Percentiles rank a stretch among this genome's conserved stretches.
Conservation (phyloP, 352 stramenopile species). For the Phytophthora pini region DNA sequence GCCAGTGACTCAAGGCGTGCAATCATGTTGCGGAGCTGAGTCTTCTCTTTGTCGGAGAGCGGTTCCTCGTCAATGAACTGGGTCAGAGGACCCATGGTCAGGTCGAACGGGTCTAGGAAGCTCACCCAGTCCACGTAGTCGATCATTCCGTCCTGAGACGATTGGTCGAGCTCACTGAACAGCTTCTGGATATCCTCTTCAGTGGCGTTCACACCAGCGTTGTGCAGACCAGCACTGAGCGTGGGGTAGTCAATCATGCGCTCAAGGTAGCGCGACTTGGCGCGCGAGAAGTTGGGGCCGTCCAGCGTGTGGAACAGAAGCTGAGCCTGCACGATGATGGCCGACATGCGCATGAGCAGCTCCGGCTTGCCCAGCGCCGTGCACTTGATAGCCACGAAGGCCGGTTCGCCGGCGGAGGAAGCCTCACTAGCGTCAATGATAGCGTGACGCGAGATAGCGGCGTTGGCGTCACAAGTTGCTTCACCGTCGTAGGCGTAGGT, state of each 20-base stretch:
- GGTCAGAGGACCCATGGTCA: conserved; percentile 89
- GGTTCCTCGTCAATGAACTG: conserved; percentile 87
- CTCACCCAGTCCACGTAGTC: conserved; percentile 97
- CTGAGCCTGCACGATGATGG: conserved; percentile 92
- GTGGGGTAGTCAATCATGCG: conserved; percentile 84
- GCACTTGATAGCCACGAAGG: conserved; percentile 97
- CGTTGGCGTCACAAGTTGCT: conserved; percentile 92
- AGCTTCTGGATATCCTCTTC: conserved; percentile 74
- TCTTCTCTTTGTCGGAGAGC: conserved; percentile 88
- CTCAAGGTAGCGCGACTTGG: conserved; percentile 82
- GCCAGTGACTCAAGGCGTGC: conserved; percentile 79
- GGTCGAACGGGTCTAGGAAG: conserved; percentile 91
- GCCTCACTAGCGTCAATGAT: conserved; percentile 75
- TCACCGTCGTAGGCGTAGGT: conserved; percentile 98
- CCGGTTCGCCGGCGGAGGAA: conserved; percentile 55
- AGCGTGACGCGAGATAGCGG: conserved; percentile 83
- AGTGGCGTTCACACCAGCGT: conserved; percentile 66
- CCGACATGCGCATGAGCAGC: conserved; percentile 95
- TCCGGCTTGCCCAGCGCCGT: conserved; percentile 97
- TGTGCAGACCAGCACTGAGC: conserved; percentile 71
- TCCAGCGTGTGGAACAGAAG: conserved; percentile 94
- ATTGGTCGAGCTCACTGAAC: conserved; percentile 70
- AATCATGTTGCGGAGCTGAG: conserved; percentile 93
- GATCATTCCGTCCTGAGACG: conserved; percentile 74
- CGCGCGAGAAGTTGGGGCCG: conserved; percentile 76